Evolutionary conservation across 2,329 filamentous ascomycete genomes (phyloP), one percentile per base, ranked within the genome.

Genomic region (Microcera coccophila): DNA sequence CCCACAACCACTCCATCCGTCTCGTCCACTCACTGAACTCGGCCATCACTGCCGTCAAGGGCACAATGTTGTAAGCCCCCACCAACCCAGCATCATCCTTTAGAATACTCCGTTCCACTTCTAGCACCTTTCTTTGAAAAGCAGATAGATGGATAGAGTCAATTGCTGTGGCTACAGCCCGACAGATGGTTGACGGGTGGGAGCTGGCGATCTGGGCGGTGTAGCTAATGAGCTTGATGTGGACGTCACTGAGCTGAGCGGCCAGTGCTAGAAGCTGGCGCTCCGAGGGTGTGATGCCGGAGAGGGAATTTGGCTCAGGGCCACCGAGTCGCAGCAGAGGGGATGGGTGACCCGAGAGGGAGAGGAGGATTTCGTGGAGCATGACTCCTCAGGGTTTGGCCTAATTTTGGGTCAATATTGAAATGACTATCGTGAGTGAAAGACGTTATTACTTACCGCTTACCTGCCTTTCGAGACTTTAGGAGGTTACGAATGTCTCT

Each of bases 351-450:
- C 93, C 91, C 59, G 90, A 94, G 68, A 97, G 83, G 66, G 90
- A 91, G 68, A 98, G 84, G 68, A 97, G 82, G 72, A 98, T 89
- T 76, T 98, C 93, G 79, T 97, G 93, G 66, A 98, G 87, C 93
- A 98, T 98, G 54, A 54, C 36, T 49, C 49, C 4, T 37, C 40
- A 26, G 36, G 38, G 24, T 24, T 21, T 46, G 39, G 39, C 49
- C 56, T 39, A 38, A 16, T 9, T 28, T 39, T 37, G 33, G 31
- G 38, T 54, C 46, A 55, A 44, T 31, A 44, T 38, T 48, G 40
- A 48, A 33, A 41, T 16, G n/a, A 20, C 3, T n/a, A 36, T 38
- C 22, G 7, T 15, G 28, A 19, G 11, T 49, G 42, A 55, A 19
- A 57, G 20, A 20, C 17, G 9, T 42, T 22, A 18, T 8, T 16